Evolutionary conservation across 139 green algal species (phyloP).

Genomic region (Pseudopediastrum boryanum): DNA sequence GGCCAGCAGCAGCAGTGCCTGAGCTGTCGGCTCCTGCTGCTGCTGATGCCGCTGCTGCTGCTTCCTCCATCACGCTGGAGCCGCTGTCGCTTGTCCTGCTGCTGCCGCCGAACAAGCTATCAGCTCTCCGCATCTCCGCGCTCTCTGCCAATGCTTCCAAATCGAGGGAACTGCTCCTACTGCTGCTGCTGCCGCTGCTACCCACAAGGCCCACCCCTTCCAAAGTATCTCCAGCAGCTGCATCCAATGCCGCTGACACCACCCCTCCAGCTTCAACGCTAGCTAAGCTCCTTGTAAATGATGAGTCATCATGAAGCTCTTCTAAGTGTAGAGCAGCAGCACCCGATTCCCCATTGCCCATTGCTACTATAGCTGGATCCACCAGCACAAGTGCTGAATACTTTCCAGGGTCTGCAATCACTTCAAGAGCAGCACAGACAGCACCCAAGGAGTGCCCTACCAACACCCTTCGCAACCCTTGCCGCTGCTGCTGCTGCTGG

Average conservation of each 20-base stretch:
- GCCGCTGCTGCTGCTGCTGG: conserved; percentile 3
- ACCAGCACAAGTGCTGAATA: conserved; percentile 75
- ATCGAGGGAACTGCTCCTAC: neutral
- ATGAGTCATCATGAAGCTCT: conserved; percentile 25
- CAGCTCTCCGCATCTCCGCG: no score
- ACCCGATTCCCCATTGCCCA: neutral
- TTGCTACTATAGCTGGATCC: conserved; percentile 78
- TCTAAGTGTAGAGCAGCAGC: conserved; percentile 11
- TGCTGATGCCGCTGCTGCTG: conserved; percentile 22
- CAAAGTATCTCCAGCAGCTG: no score
- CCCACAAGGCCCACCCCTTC: no score
- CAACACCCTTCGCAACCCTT: conserved; percentile 51
- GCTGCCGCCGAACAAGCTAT: no score
- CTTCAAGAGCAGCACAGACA: conserved; percentile 64
- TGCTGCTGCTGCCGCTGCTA: neutral
- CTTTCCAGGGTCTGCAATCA: conserved; percentile 48
- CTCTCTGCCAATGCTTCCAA: no score
- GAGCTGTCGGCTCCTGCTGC: conserved; percentile 21
- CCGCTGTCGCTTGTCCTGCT: no score
- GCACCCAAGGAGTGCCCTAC: conserved; percentile 83
- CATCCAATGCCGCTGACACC: no score
- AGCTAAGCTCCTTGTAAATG: conserved; percentile 16
- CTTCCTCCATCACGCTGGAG: conserved; percentile 11
- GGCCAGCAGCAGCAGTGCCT: neutral
- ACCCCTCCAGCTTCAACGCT: neutral